Base-by-base conservation (phyloP, 2,329 filamentous ascomycete genomes). In the Sporothrix mexicana region DNA sequence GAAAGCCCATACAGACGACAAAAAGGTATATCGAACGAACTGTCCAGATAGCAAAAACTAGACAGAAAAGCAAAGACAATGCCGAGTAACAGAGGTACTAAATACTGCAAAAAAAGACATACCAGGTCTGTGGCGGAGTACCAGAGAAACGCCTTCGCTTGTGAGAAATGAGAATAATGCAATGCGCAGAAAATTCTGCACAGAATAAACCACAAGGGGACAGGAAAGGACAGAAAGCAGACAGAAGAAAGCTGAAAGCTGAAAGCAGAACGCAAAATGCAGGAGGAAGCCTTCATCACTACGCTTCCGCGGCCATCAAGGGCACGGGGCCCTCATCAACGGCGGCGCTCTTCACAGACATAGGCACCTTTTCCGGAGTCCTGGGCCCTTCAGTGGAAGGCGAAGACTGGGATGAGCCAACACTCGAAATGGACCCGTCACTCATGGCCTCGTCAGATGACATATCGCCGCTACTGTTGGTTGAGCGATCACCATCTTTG, bases 71-170 rank as follows among this genome's bases (percentile, higher is more conserved):
- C n/a, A 69, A 9, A 17, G 15, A 17, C 47, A 15, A 41, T n/a
- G n/a, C 17, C 10, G 25, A 62, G 13, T n/a, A 59, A 69, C 12
- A 30, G 23, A 36, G 3, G 30, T 36, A 36, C 30, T 36, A 3
- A 53, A 53, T 59, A 30, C 23, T 51, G 8, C 45, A 61, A 62
- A 62, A 62, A 43, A 61, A 36, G 15, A 20, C 43, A 51, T 45
- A 41, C 25, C 45, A 61, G 53, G 49, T 15, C 17, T 12, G 5
- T 25, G 61, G 13, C 45, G 12, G 20, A 59, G 51, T 25, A 51
- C 68, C 43, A 51, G 9, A 71, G 57, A 36, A 36, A 72, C 70
- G 59, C 70, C 69, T 36, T 49, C 59, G 70, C 70, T 72, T 49
- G 43, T 10, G 36, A 20, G 6, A 36, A 36, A 36, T 20, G 45